Evolutionary conservation across 2,329 filamentous ascomycete species (phyloP), one percentile per base, ranked within the genome.

Genomic region (Fusarium piperis): DNA sequence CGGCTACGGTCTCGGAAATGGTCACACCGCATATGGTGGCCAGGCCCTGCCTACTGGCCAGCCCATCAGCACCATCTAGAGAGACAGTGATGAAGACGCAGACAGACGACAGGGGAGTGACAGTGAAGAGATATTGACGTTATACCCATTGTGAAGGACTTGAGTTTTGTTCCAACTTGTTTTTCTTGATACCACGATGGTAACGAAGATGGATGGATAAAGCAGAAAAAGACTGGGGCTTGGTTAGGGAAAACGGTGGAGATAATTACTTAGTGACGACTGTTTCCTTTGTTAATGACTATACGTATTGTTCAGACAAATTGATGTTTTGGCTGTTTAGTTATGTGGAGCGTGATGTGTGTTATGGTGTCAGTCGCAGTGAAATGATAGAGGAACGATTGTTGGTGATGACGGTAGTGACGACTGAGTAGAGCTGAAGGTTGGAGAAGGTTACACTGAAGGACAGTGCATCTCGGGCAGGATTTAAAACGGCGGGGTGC

Each of bases 141-240:
- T 76, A 77, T 77, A 76, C 74, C 75, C 75, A 75, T 75, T 67
- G 30, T 60, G 52, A 68, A 48, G 69, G 48, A 56, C 59, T 68
- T 63, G 64, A 67, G 44, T 64, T 65, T 66, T 44, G 39, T 67
- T 67, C 26, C 58, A 20, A 67, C 67, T 52, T 70, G 66, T 38
- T 66, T 77, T 77, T 67, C 64, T 73, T 68, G 51, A 73, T 73
- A 73, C 71, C 71, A 73, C 64, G 48, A 63, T 46, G 70, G 70
- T 63, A 67, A 67, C 38, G 67, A 73, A 30, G 69, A 74, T 68
- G 59, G 59, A 62, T 11, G 56, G 62, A 61, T 55, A 62, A 70
- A 65, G 59, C 53, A 70, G 26, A 36, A 62, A 51, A 39, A 18
- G 35, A 64, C 20, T 58, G 63, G 39, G 62, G 62, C 60, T 68